Base-by-base conservation (phyloP, 192 early-diverging fungal species). In the Umbelopsis ramanniana region DNA sequence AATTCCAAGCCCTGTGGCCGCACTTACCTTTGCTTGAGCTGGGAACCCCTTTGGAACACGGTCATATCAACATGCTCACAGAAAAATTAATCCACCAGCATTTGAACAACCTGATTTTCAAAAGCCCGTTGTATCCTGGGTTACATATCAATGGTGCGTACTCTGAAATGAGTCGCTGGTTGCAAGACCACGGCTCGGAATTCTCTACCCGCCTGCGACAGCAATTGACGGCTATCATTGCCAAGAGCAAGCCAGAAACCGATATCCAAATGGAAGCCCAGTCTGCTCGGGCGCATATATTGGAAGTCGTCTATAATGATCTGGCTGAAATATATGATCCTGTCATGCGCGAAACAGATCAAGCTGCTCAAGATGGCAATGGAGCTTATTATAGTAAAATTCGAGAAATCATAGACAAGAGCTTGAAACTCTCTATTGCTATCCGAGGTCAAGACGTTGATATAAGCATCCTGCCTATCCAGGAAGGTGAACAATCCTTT, bases 401-500 rank as follows among this genome's bases (percentile, higher is more conserved):
- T 11, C 46, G 63, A 46, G 75, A 77, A 40, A 76, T 81, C 46
- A 66, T 75, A 8, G 75, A 76, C 47, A 76, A 81, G 35, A 70
- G 72, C 22, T 50, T 81, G 40, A 71, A 68, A 21, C 35, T 81
- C n/a, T 63, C 66, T 7, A 52, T 81, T 38, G 79, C 79, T 22
- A 81, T 81, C 19, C 79, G 79, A 37, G 79, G 79, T 37, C 79
- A 81, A 53, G 75, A 76, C 22, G 79, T 81, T 35, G 79, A 77
- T 7, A 81, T 81, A 26, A 38, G 52, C 12, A 77, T 73, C 15
- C 40, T 76, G 1, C 46, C 52, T 14, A 53, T 81, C 11, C 52
- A 74, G 10, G 79, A 81, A 69, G 79, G 79, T 7, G 70, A 77
- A 40, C 72, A 81, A 37, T 22, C 26, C 9, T 74, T 77, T 72